Percentiles rank a stretch among this genome's conserved stretches.
phyloP scores from a whole-genome alignment of 2,329 filamentous ascomycete genomes.

The Lachnellula suecica region DNA sequence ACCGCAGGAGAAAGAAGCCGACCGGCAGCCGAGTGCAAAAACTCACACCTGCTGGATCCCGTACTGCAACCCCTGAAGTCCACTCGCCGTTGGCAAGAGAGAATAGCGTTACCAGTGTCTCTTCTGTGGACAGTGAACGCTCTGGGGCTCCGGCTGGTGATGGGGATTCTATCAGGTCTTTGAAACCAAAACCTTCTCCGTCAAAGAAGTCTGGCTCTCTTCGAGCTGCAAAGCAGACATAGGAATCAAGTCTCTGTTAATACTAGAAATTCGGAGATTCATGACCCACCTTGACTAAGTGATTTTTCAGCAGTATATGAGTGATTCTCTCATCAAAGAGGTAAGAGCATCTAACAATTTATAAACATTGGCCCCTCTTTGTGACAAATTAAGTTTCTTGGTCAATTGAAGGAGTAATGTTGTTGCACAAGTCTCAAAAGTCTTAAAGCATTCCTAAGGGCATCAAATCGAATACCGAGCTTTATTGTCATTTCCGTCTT shows the following conservation, averaged over 20 bases:
- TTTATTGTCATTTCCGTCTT: too few species aligned
- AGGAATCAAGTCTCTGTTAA: conserved; percentile 1
- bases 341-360: too few species aligned
- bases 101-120: conserved; percentile 31
- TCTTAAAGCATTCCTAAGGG: too few species aligned
- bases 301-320: too few species aligned
- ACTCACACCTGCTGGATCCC: conserved; percentile 26
- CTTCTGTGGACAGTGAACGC: conserved; percentile 30
- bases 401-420: too few species aligned
- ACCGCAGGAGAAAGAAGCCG: conserved; percentile 30
- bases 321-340: too few species aligned
- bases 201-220: conserved; percentile 11
- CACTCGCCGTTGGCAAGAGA: conserved; percentile 30
- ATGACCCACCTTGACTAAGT: neutral
- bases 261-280: neutral
- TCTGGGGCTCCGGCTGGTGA: conserved; percentile 14
- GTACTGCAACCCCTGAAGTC: conserved; percentile 30
- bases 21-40: conserved; percentile 20
- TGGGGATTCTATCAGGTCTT: conserved; percentile 14
- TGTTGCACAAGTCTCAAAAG: too few species aligned
- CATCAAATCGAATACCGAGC: too few species aligned
- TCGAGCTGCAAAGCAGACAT: conserved; percentile 17
- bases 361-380: too few species aligned
- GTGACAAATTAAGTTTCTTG: too few species aligned
- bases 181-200: conserved; percentile 15